phyloP scores from a whole-genome alignment of 2,329 filamentous ascomycete species.

The Fusarium mundagurra region DNA sequence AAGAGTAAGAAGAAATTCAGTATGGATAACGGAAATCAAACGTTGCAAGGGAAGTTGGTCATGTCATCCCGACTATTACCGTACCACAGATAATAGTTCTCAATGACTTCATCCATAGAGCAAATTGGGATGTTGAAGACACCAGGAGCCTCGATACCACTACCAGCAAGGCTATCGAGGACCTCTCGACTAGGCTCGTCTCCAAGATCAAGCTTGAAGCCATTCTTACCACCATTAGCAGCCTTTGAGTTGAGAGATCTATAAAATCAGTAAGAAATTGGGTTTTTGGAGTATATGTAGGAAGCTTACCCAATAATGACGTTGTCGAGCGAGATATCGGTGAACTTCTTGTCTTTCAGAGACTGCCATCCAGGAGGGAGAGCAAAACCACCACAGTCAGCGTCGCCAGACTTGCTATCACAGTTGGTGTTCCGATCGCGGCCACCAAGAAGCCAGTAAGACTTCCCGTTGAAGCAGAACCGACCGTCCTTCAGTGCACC shows the following conservation, averaged over 20 bases:
- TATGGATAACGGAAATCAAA: background rate
- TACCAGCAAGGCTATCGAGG: conserved; percentile 2
- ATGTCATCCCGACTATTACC: background rate
- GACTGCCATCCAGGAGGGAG: conserved; percentile 8
- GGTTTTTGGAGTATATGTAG: accelerated
- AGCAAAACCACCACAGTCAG: conserved; percentile 7
- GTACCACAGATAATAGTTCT: conserved; percentile 20
- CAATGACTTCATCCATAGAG: conserved; percentile 18
- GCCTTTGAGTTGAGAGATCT: conserved; percentile 21
- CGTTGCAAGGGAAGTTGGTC: conserved; percentile 25
- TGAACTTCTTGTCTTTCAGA: conserved; percentile 3
- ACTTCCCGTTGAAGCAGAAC: conserved; percentile 5
- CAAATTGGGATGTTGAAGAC: conserved; percentile 23
- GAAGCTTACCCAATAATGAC: conserved; percentile 1
- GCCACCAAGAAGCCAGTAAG: conserved; percentile 13
- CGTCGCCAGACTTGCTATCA: background rate
- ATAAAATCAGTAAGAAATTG: background rate
- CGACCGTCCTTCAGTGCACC: background rate
- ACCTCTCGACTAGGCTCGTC: conserved; percentile 7
- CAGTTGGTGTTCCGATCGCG: background rate
- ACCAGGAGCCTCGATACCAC: conserved; percentile 17
- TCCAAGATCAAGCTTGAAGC: conserved; percentile 8
- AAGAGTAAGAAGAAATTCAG: accelerated
- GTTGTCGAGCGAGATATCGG: conserved; percentile 15
- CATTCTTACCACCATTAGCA: conserved; percentile 18